Evolutionary conservation across 805 yeast species (phyloP).

Genomic region (Metschnikowia chrysomelidarum): DNA sequence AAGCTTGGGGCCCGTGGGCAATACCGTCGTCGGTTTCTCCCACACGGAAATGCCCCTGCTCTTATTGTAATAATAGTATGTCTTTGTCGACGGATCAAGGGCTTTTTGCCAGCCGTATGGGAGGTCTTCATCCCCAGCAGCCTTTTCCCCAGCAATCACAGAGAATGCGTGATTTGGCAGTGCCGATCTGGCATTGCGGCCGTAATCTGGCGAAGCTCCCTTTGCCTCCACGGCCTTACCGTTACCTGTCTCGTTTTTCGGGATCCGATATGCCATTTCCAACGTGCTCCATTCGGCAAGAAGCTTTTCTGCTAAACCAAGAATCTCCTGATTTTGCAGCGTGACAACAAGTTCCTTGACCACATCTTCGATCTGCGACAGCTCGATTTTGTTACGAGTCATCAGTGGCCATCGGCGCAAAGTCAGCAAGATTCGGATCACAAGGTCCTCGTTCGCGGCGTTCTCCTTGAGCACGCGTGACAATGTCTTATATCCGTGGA

Average conservation of each 20-base stretch:
- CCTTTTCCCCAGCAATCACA: slow-evolving; percentile 15
- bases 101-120: slow-evolving; percentile 72
- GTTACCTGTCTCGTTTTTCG: slow-evolving; percentile 40
- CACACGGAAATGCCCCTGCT: slow-evolving; percentile 49
- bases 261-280: slow-evolving; percentile 83
- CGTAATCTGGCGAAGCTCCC: slow-evolving; percentile 13
- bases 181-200: slow-evolving; percentile 15
- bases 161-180: slow-evolving; percentile 12
- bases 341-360: slow-evolving; percentile 42
- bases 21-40: slow-evolving; percentile 51
- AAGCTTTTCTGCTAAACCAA: slow-evolving; percentile 42
- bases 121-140: slow-evolving; percentile 27
- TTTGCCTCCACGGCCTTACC: slow-evolving; percentile 4
- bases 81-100: slow-evolving; percentile 42
- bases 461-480: slow-evolving; percentile 52
- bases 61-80: slow-evolving; percentile 55
- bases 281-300: slow-evolving; percentile 68
- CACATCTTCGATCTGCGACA: slow-evolving; percentile 68
- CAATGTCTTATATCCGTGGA: slow-evolving; percentile 86
- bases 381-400: slow-evolving; percentile 73
- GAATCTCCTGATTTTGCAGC: slow-evolving; percentile 26
- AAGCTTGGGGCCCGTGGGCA: slow-evolving; percentile 32
- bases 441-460: slow-evolving; percentile 36
- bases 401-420: slow-evolving; percentile 54
- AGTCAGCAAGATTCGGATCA: slow-evolving; percentile 52